Evolutionary conservation across 352 stramenopile genomes (phyloP).

Genomic region (Phytophthora pluvialis): DNA sequence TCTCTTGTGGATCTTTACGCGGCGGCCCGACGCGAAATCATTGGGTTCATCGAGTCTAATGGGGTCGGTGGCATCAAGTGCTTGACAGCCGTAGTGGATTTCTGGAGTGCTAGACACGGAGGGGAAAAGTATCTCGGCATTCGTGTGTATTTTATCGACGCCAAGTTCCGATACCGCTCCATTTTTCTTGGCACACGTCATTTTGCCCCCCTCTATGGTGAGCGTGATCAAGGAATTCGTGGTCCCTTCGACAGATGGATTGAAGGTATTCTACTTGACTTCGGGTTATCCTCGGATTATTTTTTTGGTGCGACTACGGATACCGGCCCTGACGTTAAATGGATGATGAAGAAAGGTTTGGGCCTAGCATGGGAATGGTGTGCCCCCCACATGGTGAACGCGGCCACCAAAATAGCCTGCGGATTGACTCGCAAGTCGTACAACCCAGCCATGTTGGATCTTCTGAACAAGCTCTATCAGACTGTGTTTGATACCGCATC

Average conservation of each 20-base stretch:
- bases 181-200: conserved; percentile 9
- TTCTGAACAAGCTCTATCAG: conserved; percentile 3
- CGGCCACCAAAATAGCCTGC: conserved; percentile 9
- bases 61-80: not conserved
- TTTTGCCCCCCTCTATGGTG: conserved; percentile 1
- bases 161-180: not conserved
- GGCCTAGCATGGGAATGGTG: conserved; percentile 10
- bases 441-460: not conserved
- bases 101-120: not conserved
- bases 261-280: not conserved
- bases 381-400: conserved; percentile 6
- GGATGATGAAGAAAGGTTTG: conserved; percentile 2
- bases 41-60: not conserved
- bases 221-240: conserved; percentile 5
- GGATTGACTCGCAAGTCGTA: not conserved
- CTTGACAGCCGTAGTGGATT: not conserved
- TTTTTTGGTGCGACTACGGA: conserved; percentile 10
- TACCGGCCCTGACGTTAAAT: conserved; percentile 6
- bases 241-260: conserved; percentile 2
- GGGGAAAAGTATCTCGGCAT: conserved; percentile 1
- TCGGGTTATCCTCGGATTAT: not conserved
- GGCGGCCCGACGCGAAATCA: not conserved
- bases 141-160: conserved; percentile 7
- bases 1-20: conserved; percentile 4
- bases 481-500: not conserved